A percentile compares a stretch with the other conserved stretches of the same genome.
Evolutionary conservation across 192 early-diverging fungal genomes (phyloP).

Genomic region (Gaertneriomyces semiglobifer): DNA sequence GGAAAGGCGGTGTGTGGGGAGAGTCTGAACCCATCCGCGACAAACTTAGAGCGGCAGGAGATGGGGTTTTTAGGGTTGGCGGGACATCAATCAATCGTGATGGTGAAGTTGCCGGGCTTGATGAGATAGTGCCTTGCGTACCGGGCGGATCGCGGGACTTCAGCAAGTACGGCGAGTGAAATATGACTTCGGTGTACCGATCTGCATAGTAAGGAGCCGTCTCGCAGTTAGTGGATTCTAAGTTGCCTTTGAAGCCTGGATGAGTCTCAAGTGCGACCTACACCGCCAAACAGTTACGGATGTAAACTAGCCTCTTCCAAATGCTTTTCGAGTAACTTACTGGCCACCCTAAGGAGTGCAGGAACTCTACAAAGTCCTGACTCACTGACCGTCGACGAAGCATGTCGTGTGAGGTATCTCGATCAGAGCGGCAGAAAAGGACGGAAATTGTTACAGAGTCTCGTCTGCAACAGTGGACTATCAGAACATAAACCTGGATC

Average conservation of each 20-base stretch:
- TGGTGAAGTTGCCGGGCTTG: neutral
- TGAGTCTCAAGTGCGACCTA: conserved; percentile 58
- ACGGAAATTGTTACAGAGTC: conserved; percentile 67
- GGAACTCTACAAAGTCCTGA: conserved; percentile 65
- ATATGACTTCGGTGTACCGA: conserved; percentile 63
- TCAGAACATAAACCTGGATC: neutral
- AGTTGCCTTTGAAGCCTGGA: conserved; percentile 60
- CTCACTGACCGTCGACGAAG: conserved; percentile 44
- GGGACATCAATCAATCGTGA: neutral
- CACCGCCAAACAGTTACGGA: neutral
- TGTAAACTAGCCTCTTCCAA: neutral
- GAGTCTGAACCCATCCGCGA: neutral
- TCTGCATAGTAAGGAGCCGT: conserved; percentile 71
- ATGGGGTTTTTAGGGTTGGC: conserved; percentile 2
- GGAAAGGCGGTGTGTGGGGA: neutral
- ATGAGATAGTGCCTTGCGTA: neutral
- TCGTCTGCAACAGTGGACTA: conserved; percentile 30
- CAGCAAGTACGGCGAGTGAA: conserved; percentile 61
- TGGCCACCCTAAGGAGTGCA: conserved; percentile 70
- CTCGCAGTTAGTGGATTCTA: conserved; percentile 49
- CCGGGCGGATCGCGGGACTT: neutral
- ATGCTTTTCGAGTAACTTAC: conserved; percentile 30
- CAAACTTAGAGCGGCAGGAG: neutral
- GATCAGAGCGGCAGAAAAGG: conserved; percentile 59
- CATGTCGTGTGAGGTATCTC: conserved; percentile 49